phyloP scores from a whole-genome alignment of 1,284 basidiomycete genomes.

The Malassezia restricta region DNA sequence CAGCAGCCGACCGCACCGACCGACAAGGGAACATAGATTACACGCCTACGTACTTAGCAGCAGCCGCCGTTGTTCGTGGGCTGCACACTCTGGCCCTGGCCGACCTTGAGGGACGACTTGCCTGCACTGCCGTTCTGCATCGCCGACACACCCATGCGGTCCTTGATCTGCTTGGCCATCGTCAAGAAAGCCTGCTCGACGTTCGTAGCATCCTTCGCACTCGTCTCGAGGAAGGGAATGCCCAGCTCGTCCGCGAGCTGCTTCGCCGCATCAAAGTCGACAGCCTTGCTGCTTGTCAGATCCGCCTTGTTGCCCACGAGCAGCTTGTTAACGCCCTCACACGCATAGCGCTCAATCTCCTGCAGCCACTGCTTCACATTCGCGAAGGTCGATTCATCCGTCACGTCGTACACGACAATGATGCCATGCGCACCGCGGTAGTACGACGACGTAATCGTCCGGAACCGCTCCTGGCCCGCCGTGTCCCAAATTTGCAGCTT shows the following conservation, averaged over 20 bases:
- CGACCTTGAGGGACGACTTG: conserved; percentile 44
- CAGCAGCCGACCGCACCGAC: neutral
- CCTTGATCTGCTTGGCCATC: conserved; percentile 49
- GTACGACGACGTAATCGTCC: conserved; percentile 80
- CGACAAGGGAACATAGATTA: neutral
- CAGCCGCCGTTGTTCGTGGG: conserved; percentile 34
- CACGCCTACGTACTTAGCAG: conserved; percentile 19
- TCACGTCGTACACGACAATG: conserved; percentile 97
- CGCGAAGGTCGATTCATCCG: conserved; percentile 77
- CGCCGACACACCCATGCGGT: conserved; percentile 43
- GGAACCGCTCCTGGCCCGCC: conserved; percentile 47
- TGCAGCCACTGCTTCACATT: conserved; percentile 99
- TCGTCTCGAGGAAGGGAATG: conserved; percentile 49
- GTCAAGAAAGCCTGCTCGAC: conserved; percentile 50
- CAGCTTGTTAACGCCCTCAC: conserved; percentile 95
- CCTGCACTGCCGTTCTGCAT: conserved; percentile 30
- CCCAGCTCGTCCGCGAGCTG: conserved; percentile 48
- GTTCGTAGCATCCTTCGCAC: conserved; percentile 49
- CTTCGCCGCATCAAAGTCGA: conserved; percentile 94
- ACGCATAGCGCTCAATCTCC: conserved; percentile 97
- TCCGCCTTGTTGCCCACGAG: conserved; percentile 98
- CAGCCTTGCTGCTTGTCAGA: conserved; percentile 94
- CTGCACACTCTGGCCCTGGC: conserved; percentile 41
- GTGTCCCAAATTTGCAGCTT: conserved; percentile 81
- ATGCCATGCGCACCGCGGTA: conserved; percentile 89